Evolutionary conservation across 1,284 basidiomycete genomes (phyloP), one percentile per base, ranked within the genome.

Genomic region (Ustilago tritici): DNA sequence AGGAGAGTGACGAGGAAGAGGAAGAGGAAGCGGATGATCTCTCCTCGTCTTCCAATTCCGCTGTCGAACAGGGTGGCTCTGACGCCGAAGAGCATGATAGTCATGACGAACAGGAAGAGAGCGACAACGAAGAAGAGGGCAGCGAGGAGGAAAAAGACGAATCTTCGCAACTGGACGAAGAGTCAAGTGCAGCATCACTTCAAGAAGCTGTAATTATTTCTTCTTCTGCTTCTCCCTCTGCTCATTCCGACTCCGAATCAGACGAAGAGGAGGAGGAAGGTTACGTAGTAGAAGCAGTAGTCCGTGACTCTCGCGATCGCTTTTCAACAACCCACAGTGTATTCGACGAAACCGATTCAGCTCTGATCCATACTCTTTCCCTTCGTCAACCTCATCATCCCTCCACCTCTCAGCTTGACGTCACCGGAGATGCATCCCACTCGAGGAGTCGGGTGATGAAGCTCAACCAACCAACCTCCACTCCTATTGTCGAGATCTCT

Each of bases 401-500:
- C 4, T 43, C 35, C 23, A 63, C 49, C 3, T 9, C 41, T 5
- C 17, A 19, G 11, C n/a, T 7, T 7, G 43, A 46, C 19, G 43
- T 19, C 1, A 46, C 43, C 7, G 74, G 19, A 36, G 74, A 76
- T 32, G 65, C 65, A 14, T 76, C 74, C 1, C 69, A 71, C 59
- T 77, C 75, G 5, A 70, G 70, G 54, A 70, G 67, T 34, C 80
- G 82, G 12, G 72, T 78, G 2, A 56, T 78, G 36, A 82, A 81
- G 64, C 82, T 82, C 19, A 56, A 70, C 6, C 78, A 78, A 38
- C 49, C 66, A 1, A 70, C 76, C 5, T 78, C 80, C 0, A 82
- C 82, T 14, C 73, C 80, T 2, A 81, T 82, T 40, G 65, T 84
- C 32, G 81, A 84, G 56, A 76, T 84, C 35, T 75, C 81, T 9